Percentiles rank a stretch among this genome's conserved stretches.
Evolutionary conservation across 768 basidiomycete species (phyloP).

Genomic region (Leccinum incarnatum): DNA sequence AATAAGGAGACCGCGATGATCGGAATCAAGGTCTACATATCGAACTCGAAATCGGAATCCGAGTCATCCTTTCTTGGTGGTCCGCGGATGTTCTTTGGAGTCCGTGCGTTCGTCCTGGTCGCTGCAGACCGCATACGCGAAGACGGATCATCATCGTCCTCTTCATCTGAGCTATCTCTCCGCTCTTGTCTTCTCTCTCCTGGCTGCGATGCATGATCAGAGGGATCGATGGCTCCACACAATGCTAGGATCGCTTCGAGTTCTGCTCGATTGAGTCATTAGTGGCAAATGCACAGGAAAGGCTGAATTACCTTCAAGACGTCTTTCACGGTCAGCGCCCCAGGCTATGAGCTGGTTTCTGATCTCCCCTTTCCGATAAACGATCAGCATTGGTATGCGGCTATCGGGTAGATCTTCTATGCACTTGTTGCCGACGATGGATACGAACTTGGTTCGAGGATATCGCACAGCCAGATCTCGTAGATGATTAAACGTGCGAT

Average conservation of each 20-base stretch:
- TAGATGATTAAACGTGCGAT: constrained; percentile 70
- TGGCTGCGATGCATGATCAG: constrained; percentile 41
- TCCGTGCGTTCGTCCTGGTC: constrained; percentile 51
- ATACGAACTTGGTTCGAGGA: constrained; percentile 93
- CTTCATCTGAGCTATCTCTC: constrained; percentile 45
- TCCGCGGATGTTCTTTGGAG: constrained; percentile 55
- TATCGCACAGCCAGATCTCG: constrained; percentile 73
- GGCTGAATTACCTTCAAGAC: constrained; percentile 63
- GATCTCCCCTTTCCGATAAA: constrained; percentile 93
- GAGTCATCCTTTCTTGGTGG: constrained; percentile 57
- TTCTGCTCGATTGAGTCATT: constrained; percentile 39
- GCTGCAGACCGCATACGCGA: constrained; percentile 56
- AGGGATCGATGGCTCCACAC: constrained; percentile 61
- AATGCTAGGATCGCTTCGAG: constrained; percentile 69
- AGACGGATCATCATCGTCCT: constrained; percentile 48
- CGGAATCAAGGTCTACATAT: constrained; percentile 41
- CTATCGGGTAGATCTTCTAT: constrained; percentile 94
- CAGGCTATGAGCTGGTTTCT: constrained; percentile 81
- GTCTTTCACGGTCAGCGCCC: constrained; percentile 76
- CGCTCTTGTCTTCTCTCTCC: constrained; percentile 28
- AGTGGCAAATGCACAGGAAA: neutral
- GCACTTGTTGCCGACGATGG: constrained; percentile 92
- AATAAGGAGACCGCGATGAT: neutral
- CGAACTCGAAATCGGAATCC: constrained; percentile 79
- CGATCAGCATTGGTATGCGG: constrained; percentile 86